Evolutionary conservation across 192 early-diverging fungal species (phyloP), one percentile per base, ranked within the genome.

Genomic region (Linderina pennispora): DNA sequence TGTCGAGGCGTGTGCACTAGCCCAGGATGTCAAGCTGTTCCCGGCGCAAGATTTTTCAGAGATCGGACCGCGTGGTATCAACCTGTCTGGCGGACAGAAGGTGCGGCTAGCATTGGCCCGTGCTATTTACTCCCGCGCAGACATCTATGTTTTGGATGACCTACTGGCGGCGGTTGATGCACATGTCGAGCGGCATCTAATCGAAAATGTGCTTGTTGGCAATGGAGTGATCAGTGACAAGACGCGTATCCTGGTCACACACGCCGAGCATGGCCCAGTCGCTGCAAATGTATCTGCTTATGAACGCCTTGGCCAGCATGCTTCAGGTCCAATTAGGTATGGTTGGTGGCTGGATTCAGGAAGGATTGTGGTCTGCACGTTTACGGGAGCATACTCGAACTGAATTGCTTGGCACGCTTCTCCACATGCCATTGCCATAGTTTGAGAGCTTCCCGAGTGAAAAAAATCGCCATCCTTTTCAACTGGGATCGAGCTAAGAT

Each of bases 111-210:
- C 76, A 3, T 31, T 85, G 9, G 86, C 86, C 51, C 75, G 88
- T 36, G 83, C 83, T 0, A 42, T 82, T 14, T 86, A 85, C 45
- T 36, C 56, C 18, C 51, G 78, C 9, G 78, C 80, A 3, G 83
- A 88, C 36, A 46, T 85, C 3, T 77, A 78, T 35, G 48, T 88
- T 3, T 52, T 90, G 11, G 87, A 88, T 41, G 86, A 90, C 43
- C 68, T 81, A 8, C 56, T 87, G 13, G 65, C 82, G 8, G 84
- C 87, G 8, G 81, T 84, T 2, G 81, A 81, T 44, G 79, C 79
- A 1, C 76, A 69, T 31, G 80, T 81, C 1, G 78, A 70, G 15
- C 70, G 75, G 3, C 72, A 74, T 10, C 49, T 83, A 9, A 71
- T 83, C 24, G 68, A 83, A 18, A 23, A 68, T 39, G 51, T 75